phyloP scores from a whole-genome alignment of 768 basidiomycete species.

The Termitomyces sp. region DNA sequence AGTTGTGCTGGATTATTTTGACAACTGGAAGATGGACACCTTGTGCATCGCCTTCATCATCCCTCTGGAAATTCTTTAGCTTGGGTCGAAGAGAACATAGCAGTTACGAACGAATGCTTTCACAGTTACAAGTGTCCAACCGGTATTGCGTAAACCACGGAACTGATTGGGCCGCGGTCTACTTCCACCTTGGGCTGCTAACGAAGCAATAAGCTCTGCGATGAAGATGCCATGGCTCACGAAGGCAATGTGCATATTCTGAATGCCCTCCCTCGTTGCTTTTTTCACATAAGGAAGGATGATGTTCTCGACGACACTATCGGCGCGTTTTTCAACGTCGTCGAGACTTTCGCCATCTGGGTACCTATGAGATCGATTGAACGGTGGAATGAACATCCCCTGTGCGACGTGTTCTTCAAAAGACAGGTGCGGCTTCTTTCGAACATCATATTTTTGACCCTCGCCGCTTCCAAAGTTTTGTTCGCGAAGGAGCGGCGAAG shows the following conservation, averaged over 20 bases:
- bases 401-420: constrained; percentile 45
- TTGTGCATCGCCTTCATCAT: constrained; percentile 9
- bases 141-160: constrained; percentile 61
- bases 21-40: constrained; percentile 29
- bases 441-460: constrained; percentile 46
- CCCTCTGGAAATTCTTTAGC: constrained; percentile 19
- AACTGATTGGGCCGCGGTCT: constrained; percentile 24
- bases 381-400: constrained; percentile 48
- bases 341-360: constrained; percentile 70
- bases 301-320: constrained; percentile 42
- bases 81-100: not conserved
- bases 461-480: constrained; percentile 70
- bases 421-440: constrained; percentile 23
- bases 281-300: constrained; percentile 51
- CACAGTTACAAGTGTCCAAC: constrained; percentile 55
- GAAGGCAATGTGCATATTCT: constrained; percentile 50
- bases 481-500: constrained; percentile 55
- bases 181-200: constrained; percentile 37
- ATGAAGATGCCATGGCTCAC: constrained; percentile 79
- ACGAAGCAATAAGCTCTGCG: constrained; percentile 46
- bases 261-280: constrained; percentile 28
- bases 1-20: constrained; percentile 47
- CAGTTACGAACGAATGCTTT: constrained; percentile 27
- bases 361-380: constrained; percentile 44
- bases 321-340: constrained; percentile 56